Base-by-base conservation (phyloP, 2,329 filamentous ascomycete species). In the Dothidotthia symphoricarpi region DNA sequence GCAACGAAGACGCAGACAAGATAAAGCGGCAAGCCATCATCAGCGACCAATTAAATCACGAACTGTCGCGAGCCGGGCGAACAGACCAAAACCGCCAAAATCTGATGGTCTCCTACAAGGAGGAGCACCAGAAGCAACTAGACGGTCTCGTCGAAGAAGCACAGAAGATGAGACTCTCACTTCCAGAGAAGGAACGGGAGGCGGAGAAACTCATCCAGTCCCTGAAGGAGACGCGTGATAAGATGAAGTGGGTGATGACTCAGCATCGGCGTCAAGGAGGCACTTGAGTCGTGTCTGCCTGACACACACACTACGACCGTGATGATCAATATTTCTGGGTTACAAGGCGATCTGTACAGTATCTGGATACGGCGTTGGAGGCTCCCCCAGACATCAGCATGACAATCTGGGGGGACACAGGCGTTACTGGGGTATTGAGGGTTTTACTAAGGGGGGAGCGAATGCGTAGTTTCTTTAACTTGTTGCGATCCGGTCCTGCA, bases 31-130 rank as follows among this genome's bases (percentile, higher is more conserved):
- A 88, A 34, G 75, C 81, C 34, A 81, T 86, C 42, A 73, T 89
- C 22, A 83, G 80, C 60, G 83, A 88, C 48, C 85, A 89, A 65
- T 81, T 88, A 59, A 78, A 85, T 48, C 75, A 77, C 55, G 85
- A 87, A 53, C 76, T 86, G 41, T 76, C 78, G 39, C 73, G 79
- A 41, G 69, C 83, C 16, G 68, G 69, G 41, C 73, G 75, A 32
- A 76, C 85, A 54, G 85, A 86, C 55, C 75, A 78, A 17, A 76
- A 77, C 12, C 80, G 88, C 42, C 66, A 68, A 12, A 68, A 68
- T 31, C 69, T 78, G 47, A 86, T 85, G 66, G 77, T 80, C 32
- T 70, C 71, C 31, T 86, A 88, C 68, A 85, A 83, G 63, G 61
- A 66, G 39, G 73, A 78, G 49, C 82, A 86, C 55, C 80, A 85